Percentiles rank a stretch among this genome's conserved stretches.
These are phyloP conservation scores for Plasmodium inui DNA, from an alignment of 169 alveolate genomes.

Conservation along the genomic window DNA sequence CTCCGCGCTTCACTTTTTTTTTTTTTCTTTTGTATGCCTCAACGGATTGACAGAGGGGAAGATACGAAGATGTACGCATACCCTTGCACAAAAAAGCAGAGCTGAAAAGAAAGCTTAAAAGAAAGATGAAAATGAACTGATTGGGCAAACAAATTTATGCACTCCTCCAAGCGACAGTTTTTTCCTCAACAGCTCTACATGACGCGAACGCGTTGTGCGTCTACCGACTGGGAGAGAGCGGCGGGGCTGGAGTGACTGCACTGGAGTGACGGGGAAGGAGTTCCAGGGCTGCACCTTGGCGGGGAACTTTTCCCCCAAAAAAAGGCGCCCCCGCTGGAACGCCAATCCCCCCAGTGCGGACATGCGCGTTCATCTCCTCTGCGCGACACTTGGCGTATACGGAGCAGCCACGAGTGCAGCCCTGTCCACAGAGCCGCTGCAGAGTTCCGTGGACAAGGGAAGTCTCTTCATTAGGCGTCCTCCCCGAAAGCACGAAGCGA, in stretches of 20 bases:
- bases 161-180: background rate
- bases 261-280: too few species aligned
- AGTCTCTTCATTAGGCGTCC: background rate
- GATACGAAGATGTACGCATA: background rate
- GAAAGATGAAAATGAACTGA: background rate
- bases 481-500: background rate
- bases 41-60: background rate
- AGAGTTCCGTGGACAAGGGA: background rate
- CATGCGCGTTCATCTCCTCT: conserved; percentile 12
- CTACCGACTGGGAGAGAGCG: background rate
- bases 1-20: background rate
- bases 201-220: background rate
- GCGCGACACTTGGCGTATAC: conserved; percentile 1
- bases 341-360: background rate
- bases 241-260: background rate
- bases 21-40: background rate
- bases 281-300: too few species aligned
- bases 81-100: background rate
- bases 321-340: background rate
- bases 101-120: too few species aligned
- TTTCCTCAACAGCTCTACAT: background rate
- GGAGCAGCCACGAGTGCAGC: background rate
- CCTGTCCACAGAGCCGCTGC: background rate
- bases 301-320: background rate
- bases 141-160: too few species aligned